phyloP scores from a whole-genome alignment of 192 early-diverging fungal species.

The Backusella tarrabulga region DNA sequence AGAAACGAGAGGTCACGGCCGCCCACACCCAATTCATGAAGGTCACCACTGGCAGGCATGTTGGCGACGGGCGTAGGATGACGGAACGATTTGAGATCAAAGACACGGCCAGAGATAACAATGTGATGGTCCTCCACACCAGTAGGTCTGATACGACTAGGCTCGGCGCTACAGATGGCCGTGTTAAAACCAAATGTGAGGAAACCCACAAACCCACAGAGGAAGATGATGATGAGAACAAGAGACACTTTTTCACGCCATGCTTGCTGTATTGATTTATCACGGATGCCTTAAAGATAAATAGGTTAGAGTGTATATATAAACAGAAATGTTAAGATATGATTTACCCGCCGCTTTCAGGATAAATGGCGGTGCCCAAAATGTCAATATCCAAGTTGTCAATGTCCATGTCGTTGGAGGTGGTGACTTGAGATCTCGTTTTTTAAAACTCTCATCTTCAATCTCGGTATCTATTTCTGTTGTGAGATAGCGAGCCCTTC shows the following conservation, averaged over 20 bases:
- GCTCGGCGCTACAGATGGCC: constrained; percentile 54
- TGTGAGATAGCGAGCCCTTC: not conserved
- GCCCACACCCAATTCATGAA: constrained; percentile 59
- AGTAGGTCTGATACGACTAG: constrained; percentile 43
- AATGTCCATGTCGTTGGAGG: constrained; percentile 13
- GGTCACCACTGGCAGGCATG: constrained; percentile 46
- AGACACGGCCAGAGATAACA: constrained; percentile 63
- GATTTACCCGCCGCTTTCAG: constrained; percentile 17
- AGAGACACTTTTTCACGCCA: constrained; percentile 91
- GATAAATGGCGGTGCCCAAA: constrained; percentile 25
- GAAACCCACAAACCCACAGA: constrained; percentile 76
- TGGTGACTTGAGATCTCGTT: not conserved
- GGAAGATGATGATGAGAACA: constrained; percentile 76
- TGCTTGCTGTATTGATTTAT: constrained; percentile 63
- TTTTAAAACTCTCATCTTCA: not conserved
- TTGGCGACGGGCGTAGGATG: constrained; percentile 40
- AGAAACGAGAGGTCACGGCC: constrained; percentile 73
- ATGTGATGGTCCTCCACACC: constrained; percentile 53
- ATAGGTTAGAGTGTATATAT: not conserved
- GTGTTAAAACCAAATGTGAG: constrained; percentile 82
- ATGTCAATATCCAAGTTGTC: constrained; percentile 24
- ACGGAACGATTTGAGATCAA: constrained; percentile 56
- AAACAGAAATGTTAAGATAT: not conserved
- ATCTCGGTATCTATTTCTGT: not conserved
- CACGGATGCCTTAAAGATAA: constrained; percentile 23